phyloP scores from a whole-genome alignment of 1,139 yeast species.

The Suhomyces yuchorum region DNA sequence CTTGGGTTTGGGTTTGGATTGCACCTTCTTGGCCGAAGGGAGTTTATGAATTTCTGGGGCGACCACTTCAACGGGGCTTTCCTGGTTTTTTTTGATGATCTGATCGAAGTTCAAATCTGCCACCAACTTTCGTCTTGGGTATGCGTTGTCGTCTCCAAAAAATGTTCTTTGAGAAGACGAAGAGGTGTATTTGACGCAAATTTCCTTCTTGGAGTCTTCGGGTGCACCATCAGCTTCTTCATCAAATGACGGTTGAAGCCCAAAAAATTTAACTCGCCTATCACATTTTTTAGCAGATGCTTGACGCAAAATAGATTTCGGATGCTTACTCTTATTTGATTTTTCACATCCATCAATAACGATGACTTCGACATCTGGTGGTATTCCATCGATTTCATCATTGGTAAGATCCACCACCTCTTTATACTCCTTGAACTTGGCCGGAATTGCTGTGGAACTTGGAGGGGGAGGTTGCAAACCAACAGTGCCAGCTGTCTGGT shows the following conservation, averaged over 20 bases:
- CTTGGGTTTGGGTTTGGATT: neutral
- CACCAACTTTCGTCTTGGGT: conserved; percentile 30
- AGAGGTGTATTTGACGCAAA: conserved; percentile 23
- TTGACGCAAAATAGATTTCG: conserved; percentile 20
- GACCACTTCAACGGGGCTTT: conserved; percentile 9
- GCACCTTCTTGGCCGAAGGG: neutral
- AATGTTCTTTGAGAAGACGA: conserved; percentile 29
- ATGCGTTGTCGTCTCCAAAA: conserved; percentile 22
- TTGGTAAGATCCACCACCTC: conserved; percentile 30
- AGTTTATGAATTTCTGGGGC: neutral
- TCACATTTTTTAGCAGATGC: conserved; percentile 2
- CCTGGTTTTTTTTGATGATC: conserved; percentile 24
- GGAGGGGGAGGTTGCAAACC: neutral
- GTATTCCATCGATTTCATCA: conserved; percentile 21
- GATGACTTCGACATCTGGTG: conserved; percentile 20
- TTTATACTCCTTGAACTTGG: conserved; percentile 16
- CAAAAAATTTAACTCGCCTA: conserved; percentile 17
- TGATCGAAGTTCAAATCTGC: conserved; percentile 30
- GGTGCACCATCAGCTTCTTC: neutral
- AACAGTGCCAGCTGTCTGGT: conserved; percentile 12
- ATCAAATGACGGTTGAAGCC: conserved; percentile 22
- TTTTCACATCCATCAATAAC: conserved; percentile 30
- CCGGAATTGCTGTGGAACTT: neutral
- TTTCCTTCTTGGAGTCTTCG: conserved; percentile 13
- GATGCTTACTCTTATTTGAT: neutral